Evolutionary conservation across 495 filamentous ascomycete genomes (phyloP).

Genomic region (Daldinia bambusicola): DNA sequence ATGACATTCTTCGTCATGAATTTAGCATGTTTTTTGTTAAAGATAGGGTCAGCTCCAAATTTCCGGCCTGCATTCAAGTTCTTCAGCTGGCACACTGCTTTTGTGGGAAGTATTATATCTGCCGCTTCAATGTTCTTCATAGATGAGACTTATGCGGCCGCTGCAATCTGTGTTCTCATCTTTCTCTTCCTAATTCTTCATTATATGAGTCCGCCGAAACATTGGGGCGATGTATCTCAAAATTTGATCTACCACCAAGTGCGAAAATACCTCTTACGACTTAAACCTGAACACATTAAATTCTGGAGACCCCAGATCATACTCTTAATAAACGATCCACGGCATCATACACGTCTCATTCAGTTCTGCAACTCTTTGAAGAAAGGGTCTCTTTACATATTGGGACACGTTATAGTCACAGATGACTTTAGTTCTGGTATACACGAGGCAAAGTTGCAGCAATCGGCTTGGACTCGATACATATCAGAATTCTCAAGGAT

Average conservation of each 20-base stretch:
- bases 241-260: slow-evolving; percentile 93
- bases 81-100: slow-evolving; percentile 87
- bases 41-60: slow-evolving; percentile 92
- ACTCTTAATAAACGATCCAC: slow-evolving; percentile 82
- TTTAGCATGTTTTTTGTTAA: slow-evolving; percentile 85
- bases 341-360: slow-evolving; percentile 80
- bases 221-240: slow-evolving; percentile 91
- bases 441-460: slow-evolving; percentile 82
- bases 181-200: slow-evolving; percentile 85
- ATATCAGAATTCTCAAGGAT: slow-evolving; percentile 84
- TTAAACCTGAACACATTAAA: slow-evolving; percentile 90
- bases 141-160: slow-evolving; percentile 82
- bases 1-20: slow-evolving; percentile 83
- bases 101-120: slow-evolving; percentile 75
- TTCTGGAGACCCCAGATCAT: slow-evolving; percentile 91
- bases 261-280: slow-evolving; percentile 82
- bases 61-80: slow-evolving; percentile 89
- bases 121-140: slow-evolving; percentile 89
- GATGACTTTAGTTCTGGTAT: slow-evolving; percentile 82
- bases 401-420: slow-evolving; percentile 88
- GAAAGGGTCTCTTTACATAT: slow-evolving; percentile 84
- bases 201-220: slow-evolving; percentile 83
- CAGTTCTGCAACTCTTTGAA: slow-evolving; percentile 94
- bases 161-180: slow-evolving; percentile 77
- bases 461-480: slow-evolving; percentile 83